Evolutionary conservation across 2,329 filamentous ascomycete genomes (phyloP), one percentile per base, ranked within the genome.

Genomic region (Dactylella cylindrospora): DNA sequence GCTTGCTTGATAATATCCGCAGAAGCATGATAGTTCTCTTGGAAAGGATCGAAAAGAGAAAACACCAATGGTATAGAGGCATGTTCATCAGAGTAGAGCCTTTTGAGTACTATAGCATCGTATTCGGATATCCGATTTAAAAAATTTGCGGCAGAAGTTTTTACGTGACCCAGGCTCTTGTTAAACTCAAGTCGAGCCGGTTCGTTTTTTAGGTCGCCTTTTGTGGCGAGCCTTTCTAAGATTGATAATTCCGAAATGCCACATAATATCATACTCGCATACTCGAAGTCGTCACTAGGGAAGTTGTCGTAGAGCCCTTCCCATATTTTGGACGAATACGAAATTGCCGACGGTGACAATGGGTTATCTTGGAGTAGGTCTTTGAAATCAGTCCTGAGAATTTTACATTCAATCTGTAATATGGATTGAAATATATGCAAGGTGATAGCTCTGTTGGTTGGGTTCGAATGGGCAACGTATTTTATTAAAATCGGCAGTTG

Each of bases 121-220:
- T 96, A 90, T 64, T 90, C 86, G 28, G 85, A 85, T 35, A 98
- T 75, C 8, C 86, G 81, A 65, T 90, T 86, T 32, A 97, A 79
- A 39, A 95, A 82, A 59, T 82, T 80, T 13, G 84, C 84, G 19
- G 95, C 80, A 25, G 81, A 78, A 46, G 79, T 76, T 35, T 80
- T 82, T 1, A 85, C 74, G 52, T 81, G 76, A 19, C 77, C 76
- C 57, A 91, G 85, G 19, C 84, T 82, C 39, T 78, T 74, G 70
- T 97, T 97, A 77, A 95, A 97, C 22, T 81, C 78, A n/a, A 77
- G 76, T 68, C 85, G 85, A 38, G 73, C 74, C 32, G 73, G 49
- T 41, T 52, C 66, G 45, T 65, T 65, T 55, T 51, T 69, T 67
- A 61, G 70, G 67, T 76, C 69, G 19, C 77, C 74, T 46, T 84